A percentile compares a stretch with the other conserved stretches of the same genome.
Evolutionary conservation across 1,139 yeast species (phyloP).

Genomic region (Debaryomycetaceae sp.): DNA sequence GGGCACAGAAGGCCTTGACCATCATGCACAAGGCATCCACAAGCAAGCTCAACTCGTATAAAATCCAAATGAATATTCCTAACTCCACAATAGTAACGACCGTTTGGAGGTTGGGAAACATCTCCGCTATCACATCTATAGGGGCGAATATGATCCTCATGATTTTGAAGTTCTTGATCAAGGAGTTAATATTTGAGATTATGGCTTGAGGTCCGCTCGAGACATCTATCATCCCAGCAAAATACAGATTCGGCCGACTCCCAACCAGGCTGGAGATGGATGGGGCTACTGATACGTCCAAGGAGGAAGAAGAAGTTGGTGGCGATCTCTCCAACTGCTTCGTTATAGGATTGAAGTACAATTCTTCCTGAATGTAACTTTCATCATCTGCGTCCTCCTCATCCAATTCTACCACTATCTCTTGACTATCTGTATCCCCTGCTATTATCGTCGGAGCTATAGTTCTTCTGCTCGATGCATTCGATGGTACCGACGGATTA

Average conservation of each 20-base stretch:
- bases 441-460: background rate
- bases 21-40: slow-evolving; percentile 47
- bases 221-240: background rate
- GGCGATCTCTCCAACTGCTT: slow-evolving; percentile 32
- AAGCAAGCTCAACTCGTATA: slow-evolving; percentile 41
- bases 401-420: slow-evolving; percentile 32
- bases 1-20: slow-evolving; percentile 47
- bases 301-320: slow-evolving; percentile 25
- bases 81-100: slow-evolving; percentile 38
- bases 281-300: background rate
- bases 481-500: background rate
- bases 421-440: slow-evolving; percentile 10
- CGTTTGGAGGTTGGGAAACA: slow-evolving; percentile 39
- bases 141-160: slow-evolving; percentile 42
- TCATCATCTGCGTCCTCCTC: slow-evolving; percentile 22
- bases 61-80: slow-evolving; percentile 39
- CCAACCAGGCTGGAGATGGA: background rate
- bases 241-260: slow-evolving; percentile 7
- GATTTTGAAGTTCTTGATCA: slow-evolving; percentile 34
- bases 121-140: slow-evolving; percentile 37
- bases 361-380: slow-evolving; percentile 21
- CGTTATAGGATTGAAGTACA: slow-evolving; percentile 32
- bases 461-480: background rate
- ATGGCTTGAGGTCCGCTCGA: slow-evolving; percentile 15
- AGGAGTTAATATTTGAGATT: slow-evolving; percentile 28